Evolutionary conservation across 1,284 basidiomycete species (phyloP), one percentile per base, ranked within the genome.

Genomic region (Irpex sp.): DNA sequence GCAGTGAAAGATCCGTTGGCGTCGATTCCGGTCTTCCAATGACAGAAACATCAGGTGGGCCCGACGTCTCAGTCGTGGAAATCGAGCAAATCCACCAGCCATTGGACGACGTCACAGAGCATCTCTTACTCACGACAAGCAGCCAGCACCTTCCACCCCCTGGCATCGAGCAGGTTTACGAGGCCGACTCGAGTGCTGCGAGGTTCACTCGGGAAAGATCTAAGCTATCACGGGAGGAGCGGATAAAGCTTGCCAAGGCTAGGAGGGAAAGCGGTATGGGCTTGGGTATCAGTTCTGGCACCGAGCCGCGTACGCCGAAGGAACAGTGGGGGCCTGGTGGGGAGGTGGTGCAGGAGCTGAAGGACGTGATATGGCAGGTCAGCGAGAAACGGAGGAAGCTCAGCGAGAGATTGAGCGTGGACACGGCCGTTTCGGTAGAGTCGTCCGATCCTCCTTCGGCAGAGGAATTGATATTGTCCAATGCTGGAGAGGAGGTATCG

Each of bases 341-440:
- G 1, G 91, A 93, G 65, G 90, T 93, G 40, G 90, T 93, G 6
- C 86, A 91, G 70, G 91, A 93, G 75, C 77, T 93, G 67, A 91
- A 89, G 74, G 89, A 91, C 69, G 91, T 93, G 13, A 93, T 93
- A 36, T 91, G 88, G 86, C 88, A 91, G 71, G 91, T 93, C 5
- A 83, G 89, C 21, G 88, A 92, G 75, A 79, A 81, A 71, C 78
- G 86, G 70, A 76, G 88, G 66, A 81, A 79, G 73, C 79, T 88
- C 80, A 74, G 72, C 64, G 72, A 75, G 60, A 63, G 64, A 58
- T 44, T 44, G 26, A 58, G 61, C 48, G n/a, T 58, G 7, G 61
- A 44, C 36, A 31, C 52, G 15, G 52, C 38, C 2, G 48, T 7
- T 49, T 9, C 51, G 6, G 40, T 13, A 57, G 17, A 54, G 19